Evolutionary conservation across 495 filamentous ascomycete species (phyloP).

Genomic region (Penicillium paxilli): DNA sequence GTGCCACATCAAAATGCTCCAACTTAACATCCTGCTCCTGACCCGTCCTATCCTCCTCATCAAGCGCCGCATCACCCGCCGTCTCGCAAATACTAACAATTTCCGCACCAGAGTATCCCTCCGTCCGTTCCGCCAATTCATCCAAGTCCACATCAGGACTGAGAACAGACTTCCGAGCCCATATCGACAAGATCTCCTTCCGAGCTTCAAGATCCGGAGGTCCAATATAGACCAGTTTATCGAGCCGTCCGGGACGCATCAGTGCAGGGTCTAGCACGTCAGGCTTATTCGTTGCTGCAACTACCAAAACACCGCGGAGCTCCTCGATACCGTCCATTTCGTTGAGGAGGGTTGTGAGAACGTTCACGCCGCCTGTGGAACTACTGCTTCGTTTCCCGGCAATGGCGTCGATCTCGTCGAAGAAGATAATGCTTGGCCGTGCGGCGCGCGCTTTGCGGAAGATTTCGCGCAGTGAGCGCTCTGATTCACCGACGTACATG

Average conservation of each 20-base stretch:
- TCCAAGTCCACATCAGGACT: conserved; percentile 66
- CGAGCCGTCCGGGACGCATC: conserved; percentile 84
- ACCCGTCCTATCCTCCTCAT: conserved; percentile 49
- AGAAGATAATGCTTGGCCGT: conserved; percentile 92
- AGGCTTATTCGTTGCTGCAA: conserved; percentile 95
- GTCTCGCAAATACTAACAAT: conserved; percentile 76
- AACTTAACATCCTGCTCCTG: conserved; percentile 52
- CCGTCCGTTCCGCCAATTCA: conserved; percentile 65
- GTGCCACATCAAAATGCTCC: conserved; percentile 65
- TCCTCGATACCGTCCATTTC: conserved; percentile 96
- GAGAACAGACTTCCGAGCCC: conserved; percentile 58
- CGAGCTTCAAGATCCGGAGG: conserved; percentile 77
- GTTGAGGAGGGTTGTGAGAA: conserved; percentile 87
- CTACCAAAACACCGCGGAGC: conserved; percentile 77
- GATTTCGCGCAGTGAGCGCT: conserved; percentile 82
- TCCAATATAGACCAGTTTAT: conserved; percentile 86
- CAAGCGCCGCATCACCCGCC: conserved; percentile 60
- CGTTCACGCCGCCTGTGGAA: conserved; percentile 64
- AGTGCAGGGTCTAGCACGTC: conserved; percentile 83
- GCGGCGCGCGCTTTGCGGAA: conserved; percentile 87
- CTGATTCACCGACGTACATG: conserved; percentile 98
- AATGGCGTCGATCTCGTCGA: conserved; percentile 96
- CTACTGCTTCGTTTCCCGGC: conserved; percentile 66
- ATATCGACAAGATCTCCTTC: conserved; percentile 72
- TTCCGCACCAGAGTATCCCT: conserved; percentile 88